Base-by-base conservation (phyloP, 2,329 filamentous ascomycete genomes). In the Xylaria arbuscula region DNA sequence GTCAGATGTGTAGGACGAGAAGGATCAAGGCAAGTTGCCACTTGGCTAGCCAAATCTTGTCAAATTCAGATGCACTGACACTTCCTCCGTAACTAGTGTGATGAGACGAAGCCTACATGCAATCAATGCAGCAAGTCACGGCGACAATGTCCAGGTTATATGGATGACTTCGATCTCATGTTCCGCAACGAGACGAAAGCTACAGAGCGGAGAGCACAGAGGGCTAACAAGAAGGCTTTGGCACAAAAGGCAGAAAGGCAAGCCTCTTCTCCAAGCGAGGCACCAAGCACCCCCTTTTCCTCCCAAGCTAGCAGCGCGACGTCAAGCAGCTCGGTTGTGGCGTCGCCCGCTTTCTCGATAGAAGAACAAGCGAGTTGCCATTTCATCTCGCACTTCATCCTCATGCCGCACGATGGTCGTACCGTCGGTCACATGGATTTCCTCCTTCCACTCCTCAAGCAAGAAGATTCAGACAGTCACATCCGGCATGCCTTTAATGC, bases 181-280 rank as follows among this genome's bases (percentile, higher is more conserved):
- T 92, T 92, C 73, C 88, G 90, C 64, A 90, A 92, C 77, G 90
- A 92, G 80, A 92, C 90, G 34, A 87, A 88, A 72, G 89, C 89
- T 1, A 90, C 90, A 40, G 89, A 89, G 74, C 84, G 86, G 69
- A 85, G 89, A 74, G 89, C 87, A 17, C 84, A 85, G 64, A 88
- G 86, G 74, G 84, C 85, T 50, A 86, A 78, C 76, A 84, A 81
- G 76, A 88, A 87, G 72, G 79, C 80, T 1, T 72, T 80, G 42
- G 76, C 77, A 13, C 78, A 80, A 32, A 85, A 79, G 72, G 69
- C 73, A 32, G 78, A 73, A 55, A 80, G 75, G 55, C 58, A 51
- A 64, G 74, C 74, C 28, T 47, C 69, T 66, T 65, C 32, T 70
- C 70, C 19, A 38, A 61, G 22, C 24, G 64, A 58, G 11, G 59